phyloP scores from a whole-genome alignment of 2,329 filamentous ascomycete genomes.

The Corinectria fuckeliana region DNA sequence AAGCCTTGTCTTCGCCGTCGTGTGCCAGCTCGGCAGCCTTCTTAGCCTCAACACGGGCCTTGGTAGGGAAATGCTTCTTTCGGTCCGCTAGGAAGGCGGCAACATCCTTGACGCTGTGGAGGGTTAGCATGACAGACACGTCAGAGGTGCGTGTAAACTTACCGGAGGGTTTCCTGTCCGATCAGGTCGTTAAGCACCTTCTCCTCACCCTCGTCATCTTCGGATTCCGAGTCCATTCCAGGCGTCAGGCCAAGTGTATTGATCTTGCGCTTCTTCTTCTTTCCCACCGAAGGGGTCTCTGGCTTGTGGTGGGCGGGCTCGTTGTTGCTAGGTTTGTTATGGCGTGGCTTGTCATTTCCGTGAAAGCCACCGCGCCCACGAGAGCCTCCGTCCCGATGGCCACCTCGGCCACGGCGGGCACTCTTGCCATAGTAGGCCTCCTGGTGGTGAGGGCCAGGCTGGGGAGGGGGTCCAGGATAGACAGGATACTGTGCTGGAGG shows the following conservation, averaged over 20 bases:
- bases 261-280: conserved; percentile 75
- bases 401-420: conserved; percentile 45
- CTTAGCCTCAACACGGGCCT: conserved; percentile 70
- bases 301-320: conserved; percentile 40
- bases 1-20: conserved; percentile 66
- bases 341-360: conserved; percentile 53
- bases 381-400: conserved; percentile 44
- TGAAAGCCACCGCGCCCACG: conserved; percentile 51
- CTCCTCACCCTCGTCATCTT: conserved; percentile 75
- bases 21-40: conserved; percentile 56
- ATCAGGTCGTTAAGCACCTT: conserved; percentile 65
- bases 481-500: conserved; percentile 46
- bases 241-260: conserved; percentile 77
- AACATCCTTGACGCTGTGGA: conserved; percentile 69
- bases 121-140: conserved; percentile 16
- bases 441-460: conserved; percentile 43
- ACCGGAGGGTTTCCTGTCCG: conserved; percentile 62
- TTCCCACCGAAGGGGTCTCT: conserved; percentile 57
- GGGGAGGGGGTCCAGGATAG: conserved; percentile 50
- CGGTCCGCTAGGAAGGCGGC: conserved; percentile 82
- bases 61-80: conserved; percentile 80
- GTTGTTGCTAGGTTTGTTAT: conserved; percentile 47
- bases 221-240: conserved; percentile 66
- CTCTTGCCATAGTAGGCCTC: conserved; percentile 46
- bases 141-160: conserved; percentile 41